Percentiles rank a stretch among this genome's conserved stretches.
phyloP scores from a whole-genome alignment of 2,329 filamentous ascomycete species.

The Alternaria burnsii region DNA sequence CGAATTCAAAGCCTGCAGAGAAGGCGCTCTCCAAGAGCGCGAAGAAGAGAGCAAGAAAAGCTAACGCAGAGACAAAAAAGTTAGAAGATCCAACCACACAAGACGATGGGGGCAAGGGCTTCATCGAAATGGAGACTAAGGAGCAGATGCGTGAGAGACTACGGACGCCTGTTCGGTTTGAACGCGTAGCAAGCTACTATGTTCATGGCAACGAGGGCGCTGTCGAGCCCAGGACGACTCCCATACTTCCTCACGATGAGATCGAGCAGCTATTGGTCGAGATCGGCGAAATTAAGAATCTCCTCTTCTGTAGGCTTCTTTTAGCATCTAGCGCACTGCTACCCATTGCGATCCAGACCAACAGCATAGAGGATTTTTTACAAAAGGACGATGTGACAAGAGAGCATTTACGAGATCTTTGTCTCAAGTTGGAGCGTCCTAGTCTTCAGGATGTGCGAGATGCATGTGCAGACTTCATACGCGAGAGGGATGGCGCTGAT shows the following conservation, averaged over 20 bases:
- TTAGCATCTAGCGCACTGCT: slow-evolving; percentile 58
- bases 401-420: slow-evolving; percentile 58
- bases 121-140: slow-evolving; percentile 56
- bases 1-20: slow-evolving; percentile 11
- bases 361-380: slow-evolving; percentile 58
- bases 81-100: slow-evolving; percentile 23
- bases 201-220: slow-evolving; percentile 45
- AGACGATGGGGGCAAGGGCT: slow-evolving; percentile 34
- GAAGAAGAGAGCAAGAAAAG: slow-evolving; percentile 47
- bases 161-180: slow-evolving; percentile 52
- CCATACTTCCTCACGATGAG: slow-evolving; percentile 55
- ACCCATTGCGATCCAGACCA: slow-evolving; percentile 55
- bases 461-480: slow-evolving; percentile 60
- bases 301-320: slow-evolving; percentile 60
- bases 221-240: slow-evolving; percentile 41
- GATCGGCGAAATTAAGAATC: slow-evolving; percentile 60
- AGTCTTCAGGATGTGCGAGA: slow-evolving; percentile 61
- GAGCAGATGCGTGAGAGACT: slow-evolving; percentile 53
- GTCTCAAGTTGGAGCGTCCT: slow-evolving; percentile 59
- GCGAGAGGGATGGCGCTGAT: slow-evolving; percentile 51
- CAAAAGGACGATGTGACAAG: slow-evolving; percentile 53
- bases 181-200: slow-evolving; percentile 44
- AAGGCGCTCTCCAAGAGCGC: slow-evolving; percentile 34
- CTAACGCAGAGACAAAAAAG: slow-evolving; percentile 35
- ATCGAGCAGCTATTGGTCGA: slow-evolving; percentile 55